Evolutionary conservation across 768 basidiomycete species (phyloP).

Genomic region (Xerocomus brunneocitrinus): DNA sequence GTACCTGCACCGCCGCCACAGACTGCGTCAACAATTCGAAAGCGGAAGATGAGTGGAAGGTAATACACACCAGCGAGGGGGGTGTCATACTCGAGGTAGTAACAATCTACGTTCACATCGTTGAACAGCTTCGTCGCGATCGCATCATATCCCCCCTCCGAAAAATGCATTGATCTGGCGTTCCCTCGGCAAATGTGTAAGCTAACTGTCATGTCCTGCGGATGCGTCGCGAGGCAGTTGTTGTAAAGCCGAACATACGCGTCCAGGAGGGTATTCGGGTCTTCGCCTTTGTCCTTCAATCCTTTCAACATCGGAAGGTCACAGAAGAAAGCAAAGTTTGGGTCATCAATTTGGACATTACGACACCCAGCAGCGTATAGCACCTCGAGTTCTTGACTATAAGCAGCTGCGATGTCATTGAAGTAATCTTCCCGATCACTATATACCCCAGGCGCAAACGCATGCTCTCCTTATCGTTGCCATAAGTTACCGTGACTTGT

Average conservation of each 20-base stretch:
- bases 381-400: neutral
- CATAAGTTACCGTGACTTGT: neutral
- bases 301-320: neutral
- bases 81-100: constrained; percentile 48
- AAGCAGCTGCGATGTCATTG: constrained; percentile 7
- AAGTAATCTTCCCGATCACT: neutral
- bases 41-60: neutral
- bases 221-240: neutral
- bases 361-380: neutral
- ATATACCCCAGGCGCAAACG: constrained; percentile 8
- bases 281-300: neutral
- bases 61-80: constrained; percentile 36
- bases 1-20: constrained; percentile 12
- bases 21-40: neutral
- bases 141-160: constrained; percentile 43
- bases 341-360: neutral
- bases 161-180: neutral
- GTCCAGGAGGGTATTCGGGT: neutral
- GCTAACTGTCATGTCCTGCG: neutral
- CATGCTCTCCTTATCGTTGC: constrained; percentile 16
- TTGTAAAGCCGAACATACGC: neutral
- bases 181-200: neutral
- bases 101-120: constrained; percentile 37
- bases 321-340: neutral
- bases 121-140: constrained; percentile 30